Evolutionary conservation across 164 flowering plant genomes (phyloP).

Genomic region (Macadamia integrifolia): DNA sequence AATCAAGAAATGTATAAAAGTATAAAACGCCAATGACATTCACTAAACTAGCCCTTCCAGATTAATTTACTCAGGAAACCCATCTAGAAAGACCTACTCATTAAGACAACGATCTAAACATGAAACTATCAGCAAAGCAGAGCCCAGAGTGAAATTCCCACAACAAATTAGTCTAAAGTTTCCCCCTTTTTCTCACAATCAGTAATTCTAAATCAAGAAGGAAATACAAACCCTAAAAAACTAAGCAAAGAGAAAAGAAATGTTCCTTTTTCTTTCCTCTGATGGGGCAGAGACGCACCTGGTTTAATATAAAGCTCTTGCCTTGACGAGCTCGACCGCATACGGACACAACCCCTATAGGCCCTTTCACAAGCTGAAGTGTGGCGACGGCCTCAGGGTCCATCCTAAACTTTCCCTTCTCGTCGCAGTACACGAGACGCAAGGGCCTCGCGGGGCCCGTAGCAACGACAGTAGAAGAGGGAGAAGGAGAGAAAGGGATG

Average conservation of each 20-base stretch:
- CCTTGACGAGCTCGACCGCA: slow-evolving; percentile 99
- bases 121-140: too few species aligned
- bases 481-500: slow-evolving; percentile 12
- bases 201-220: too few species aligned
- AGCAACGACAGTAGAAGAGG: slow-evolving; percentile 13
- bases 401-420: slow-evolving; percentile 86
- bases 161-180: not conserved
- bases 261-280: too few species aligned
- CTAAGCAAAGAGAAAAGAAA: not conserved
- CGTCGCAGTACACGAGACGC: slow-evolving; percentile 83
- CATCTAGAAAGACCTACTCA: too few species aligned
- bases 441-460: slow-evolving; percentile 89
- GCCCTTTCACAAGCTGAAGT: slow-evolving; percentile 88
- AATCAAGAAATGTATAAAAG: too few species aligned
- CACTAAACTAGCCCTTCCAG: too few species aligned
- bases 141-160: not conserved
- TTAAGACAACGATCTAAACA: too few species aligned
- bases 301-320: slow-evolving; percentile 90
- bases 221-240: slow-evolving; percentile 8
- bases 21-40: too few species aligned
- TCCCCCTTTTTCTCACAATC: too few species aligned
- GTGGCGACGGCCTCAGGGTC: slow-evolving; percentile 93
- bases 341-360: slow-evolving; percentile 91
- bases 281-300: slow-evolving; percentile 36
- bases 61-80: too few species aligned